Evolutionary conservation across 225 moss, liverwort and hornwort genomes (phyloP), one percentile per base, ranked within the genome.

Genomic region (Polytrichum formosum): DNA sequence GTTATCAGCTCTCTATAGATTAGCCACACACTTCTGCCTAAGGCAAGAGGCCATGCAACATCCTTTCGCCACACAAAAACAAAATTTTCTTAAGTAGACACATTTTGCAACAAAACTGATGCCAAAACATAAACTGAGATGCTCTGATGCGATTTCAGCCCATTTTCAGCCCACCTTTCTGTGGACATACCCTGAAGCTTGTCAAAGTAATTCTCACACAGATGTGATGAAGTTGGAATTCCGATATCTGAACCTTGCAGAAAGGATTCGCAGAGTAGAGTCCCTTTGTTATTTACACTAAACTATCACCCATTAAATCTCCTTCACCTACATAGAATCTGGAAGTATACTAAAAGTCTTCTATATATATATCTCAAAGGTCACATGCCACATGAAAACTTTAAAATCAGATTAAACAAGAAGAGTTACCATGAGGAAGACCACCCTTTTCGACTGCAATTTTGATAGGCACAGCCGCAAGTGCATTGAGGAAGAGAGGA

Each of bases 361-460:
- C 13, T 46, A 46, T 46, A 31, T 31, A 26, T 26, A 13, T 16
- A 16, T 13, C 46, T 46, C 46, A 10, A 46, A 46, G 46, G 16
- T 3, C 46, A 46, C 16, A 46, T 46, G 46, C 46, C 35, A 9
- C 35, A 35, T 35, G 9, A 35, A 35, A 29, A 35, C 9, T 35
- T 46, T 13, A 10, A 46, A 13, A 46, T 46, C 46, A 16, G 46
- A 46, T 46, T 46, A 16, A 46, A 46, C 0, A 16, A 46, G 16
- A 71, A 74, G 27, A 54, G 33, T 69, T 80, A 86, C 86, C 83
- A 23, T 83, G 79, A 72, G 86, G 86, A 78, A 86, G 86, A 1
- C 86, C 86, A 64, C 86, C 86, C 77, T 86, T 86, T 73, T 86
- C 82, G 25, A 83, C 77, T 67, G 83, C 86, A 18, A 72, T 73